Base-by-base conservation (phyloP, 164 flowering plant species). In the Buxus sempervirens region DNA sequence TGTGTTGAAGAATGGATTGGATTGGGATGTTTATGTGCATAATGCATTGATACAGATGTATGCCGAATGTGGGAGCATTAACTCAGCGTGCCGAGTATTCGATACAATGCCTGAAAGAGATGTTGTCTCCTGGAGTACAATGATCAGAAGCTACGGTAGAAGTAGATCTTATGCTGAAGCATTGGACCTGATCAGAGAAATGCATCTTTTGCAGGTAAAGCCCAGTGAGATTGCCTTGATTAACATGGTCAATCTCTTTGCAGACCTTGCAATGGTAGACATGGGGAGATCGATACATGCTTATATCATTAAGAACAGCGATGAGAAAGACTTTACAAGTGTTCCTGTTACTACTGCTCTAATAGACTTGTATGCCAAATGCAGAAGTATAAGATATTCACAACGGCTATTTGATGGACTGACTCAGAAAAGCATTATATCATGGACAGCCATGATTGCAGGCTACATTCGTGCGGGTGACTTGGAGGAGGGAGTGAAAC, bases 41-140 rank as follows among this genome's bases (percentile, higher is more conserved):
- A 86, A 86, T 63, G 82, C 87, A 0, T 68, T 86, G 79, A 76
- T 85, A 19, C 82, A 73, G 26, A 82, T 85, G 88, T 84, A 86
- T 38, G 36, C 75, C 15, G 82, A 82, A 62, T 78, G 82, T 48
- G 80, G 75, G 53, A 23, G 64, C 42, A 25, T 77, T 27, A 78
- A 26, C 0, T 70, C 61, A 0, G 83, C 88, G 0, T 57, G 77
- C 38, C 51, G 28, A 32, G 63, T 84, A 70, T 78, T 83, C 53
- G 76, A 82, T 62, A 54, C 58, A 66, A 80, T 85, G 89, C 45
- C 75, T 18, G 78, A 78, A n/a, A 80, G 86, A 74, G 89, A 85
- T 76, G 74, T 70, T 18, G 86, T 83, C 57, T 74, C 86, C 22
- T 85, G 85, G 84, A 82, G 84, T 68, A 80, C 84, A 0, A 79